phyloP scores from a whole-genome alignment of 768 basidiomycete genomes.

The Pleurotus sapidus region DNA sequence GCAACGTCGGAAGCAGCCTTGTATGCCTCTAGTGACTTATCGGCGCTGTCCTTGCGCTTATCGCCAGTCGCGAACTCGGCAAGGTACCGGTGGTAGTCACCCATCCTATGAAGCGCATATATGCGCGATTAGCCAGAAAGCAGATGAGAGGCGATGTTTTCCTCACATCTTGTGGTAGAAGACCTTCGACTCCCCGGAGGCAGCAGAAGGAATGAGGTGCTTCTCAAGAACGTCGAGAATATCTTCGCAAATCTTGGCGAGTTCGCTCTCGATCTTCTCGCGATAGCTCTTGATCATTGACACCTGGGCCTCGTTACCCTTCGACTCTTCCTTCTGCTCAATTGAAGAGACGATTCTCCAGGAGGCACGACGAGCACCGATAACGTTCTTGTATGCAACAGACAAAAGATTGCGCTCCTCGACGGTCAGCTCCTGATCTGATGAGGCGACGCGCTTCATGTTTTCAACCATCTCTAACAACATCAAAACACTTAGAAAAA shows the following conservation, averaged over 20 bases:
- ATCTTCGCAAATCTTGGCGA: conserved; percentile 76
- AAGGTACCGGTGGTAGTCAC: conserved; percentile 90
- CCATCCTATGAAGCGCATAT: conserved; percentile 51
- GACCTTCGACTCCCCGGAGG: conserved; percentile 77
- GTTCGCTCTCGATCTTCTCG: conserved; percentile 72
- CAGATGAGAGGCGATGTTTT: not conserved
- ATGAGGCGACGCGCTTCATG: conserved; percentile 98
- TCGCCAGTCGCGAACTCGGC: conserved; percentile 98
- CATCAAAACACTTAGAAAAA: conserved; percentile 12
- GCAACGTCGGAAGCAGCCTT: conserved; percentile 98
- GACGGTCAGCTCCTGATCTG: conserved; percentile 96
- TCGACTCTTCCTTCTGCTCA: conserved; percentile 62
- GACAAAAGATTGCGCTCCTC: conserved; percentile 95
- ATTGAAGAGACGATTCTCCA: conserved; percentile 81
- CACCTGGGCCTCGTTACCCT: conserved; percentile 48
- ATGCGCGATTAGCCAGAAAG: not conserved
- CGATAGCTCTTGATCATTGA: conserved; percentile 71
- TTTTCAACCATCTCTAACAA: conserved; percentile 92
- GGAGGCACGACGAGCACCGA: conserved; percentile 77
- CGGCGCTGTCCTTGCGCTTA: conserved; percentile 94
- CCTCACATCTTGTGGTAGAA: conserved; percentile 89
- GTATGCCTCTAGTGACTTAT: conserved; percentile 97
- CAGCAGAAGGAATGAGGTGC: conserved; percentile 43
- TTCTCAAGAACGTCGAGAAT: conserved; percentile 70
- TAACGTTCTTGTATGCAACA: conserved; percentile 89